Evolutionary conservation across 805 yeast genomes (phyloP).

Genomic region (Metschnikowia arizonensis): DNA sequence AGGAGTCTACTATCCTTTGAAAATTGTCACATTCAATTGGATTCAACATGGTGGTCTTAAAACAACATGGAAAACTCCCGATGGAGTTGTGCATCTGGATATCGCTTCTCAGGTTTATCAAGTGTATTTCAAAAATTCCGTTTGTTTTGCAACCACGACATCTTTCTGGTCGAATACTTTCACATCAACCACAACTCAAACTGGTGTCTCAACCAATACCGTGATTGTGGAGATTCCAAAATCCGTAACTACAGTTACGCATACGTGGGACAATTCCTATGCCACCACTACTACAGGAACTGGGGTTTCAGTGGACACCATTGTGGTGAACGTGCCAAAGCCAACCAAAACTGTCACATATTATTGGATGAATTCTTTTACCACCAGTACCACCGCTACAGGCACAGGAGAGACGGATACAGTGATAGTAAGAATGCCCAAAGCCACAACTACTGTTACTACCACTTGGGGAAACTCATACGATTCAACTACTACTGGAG

Average conservation of each 20-base stretch:
- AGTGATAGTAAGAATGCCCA: constrained; percentile 13
- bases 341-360: constrained; percentile 9
- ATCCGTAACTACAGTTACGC: constrained; percentile 6
- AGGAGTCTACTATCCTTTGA: constrained; percentile 15
- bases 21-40: constrained; percentile 18
- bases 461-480: constrained; percentile 9
- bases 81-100: constrained; percentile 4
- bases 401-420: constrained; percentile 11
- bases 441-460: constrained; percentile 9
- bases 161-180: constrained; percentile 5
- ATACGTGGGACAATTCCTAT: constrained; percentile 6
- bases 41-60: constrained; percentile 12
- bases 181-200: constrained; percentile 8
- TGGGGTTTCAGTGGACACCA: constrained; percentile 7
- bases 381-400: constrained; percentile 17
- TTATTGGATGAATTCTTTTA: constrained; percentile 11
- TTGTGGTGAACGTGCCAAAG: constrained; percentile 9
- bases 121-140: constrained; percentile 6
- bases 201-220: constrained; percentile 17
- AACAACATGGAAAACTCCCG: constrained; percentile 6
- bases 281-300: constrained; percentile 7
- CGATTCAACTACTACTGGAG: no score
- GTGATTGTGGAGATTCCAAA: constrained; percentile 15
- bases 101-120: constrained; percentile 12
- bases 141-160: constrained; percentile 8